Evolutionary conservation across 176 grass and related monocot species (phyloP), one percentile per base, ranked within the genome.

Genomic region (Alopecurus myosuroides): DNA sequence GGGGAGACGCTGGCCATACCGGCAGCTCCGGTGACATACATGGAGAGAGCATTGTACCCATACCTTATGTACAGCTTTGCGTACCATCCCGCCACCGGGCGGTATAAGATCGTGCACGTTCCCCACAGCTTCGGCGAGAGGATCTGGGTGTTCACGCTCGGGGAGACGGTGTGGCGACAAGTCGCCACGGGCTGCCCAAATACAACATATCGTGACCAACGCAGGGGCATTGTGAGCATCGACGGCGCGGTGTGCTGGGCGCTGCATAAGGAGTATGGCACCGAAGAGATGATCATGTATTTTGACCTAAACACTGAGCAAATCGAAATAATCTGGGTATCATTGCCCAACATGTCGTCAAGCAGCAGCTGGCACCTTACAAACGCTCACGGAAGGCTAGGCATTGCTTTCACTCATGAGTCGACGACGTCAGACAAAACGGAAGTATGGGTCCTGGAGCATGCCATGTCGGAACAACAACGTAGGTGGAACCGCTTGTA

Each of bases 81-180:
- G 20, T 76, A 39, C 57, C 61, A 78, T 22, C 49, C 64, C 5
- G 19, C 6, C 14, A 36, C 29, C 2, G 51, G 66, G 64, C 65
- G 30, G 29, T 46, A 86, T 76, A 79, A 42, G 64, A 1, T 86
- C 14, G 37, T 86, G 5, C 84, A 72, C 52, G 26, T 86, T 5
- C 30, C 53, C 18, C 10, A 22, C 18, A 9, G 7, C 3, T 67
- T 46, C 12, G 12, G 15, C 82, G 70, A 7, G 44, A 3, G 13
- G 1, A 52, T 2, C 1, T 23, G 19, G 8, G 35, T 35, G n/a
- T n/a, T n/a, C n/a, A n/a, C n/a, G n/a, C n/a, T n/a, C n/a, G n/a
- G n/a, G n/a, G n/a, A n/a, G n/a, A 3, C 39, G 19, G 0, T 33
- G 44, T 64, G 64, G 64, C 31, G 31, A 33, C 3, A 6, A 17